Percentiles rank a stretch among this genome's conserved stretches.
phyloP scores from a whole-genome alignment of 1,139 yeast species.

The Sugiyamaella pinicola region DNA sequence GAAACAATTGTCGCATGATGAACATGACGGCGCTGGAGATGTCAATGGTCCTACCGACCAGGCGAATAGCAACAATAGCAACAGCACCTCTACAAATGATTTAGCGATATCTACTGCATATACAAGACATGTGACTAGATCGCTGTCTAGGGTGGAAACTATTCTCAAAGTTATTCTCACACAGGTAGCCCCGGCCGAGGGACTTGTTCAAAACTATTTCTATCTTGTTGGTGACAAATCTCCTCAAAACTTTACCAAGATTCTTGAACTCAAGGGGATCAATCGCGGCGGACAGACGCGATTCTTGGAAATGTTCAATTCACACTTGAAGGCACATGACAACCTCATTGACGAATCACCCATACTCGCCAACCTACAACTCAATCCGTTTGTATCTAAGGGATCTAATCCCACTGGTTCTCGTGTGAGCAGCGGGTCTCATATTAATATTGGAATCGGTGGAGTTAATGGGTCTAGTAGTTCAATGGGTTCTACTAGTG shows the following conservation, averaged over 20 bases:
- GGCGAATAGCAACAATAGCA: background rate
- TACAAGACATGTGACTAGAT: slow-evolving; percentile 52
- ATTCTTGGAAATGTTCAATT: slow-evolving; percentile 61
- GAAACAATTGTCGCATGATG: slow-evolving; percentile 3
- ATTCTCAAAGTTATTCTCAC: slow-evolving; percentile 67
- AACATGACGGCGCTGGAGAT: background rate
- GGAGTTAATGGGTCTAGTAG: slow-evolving; percentile 7
- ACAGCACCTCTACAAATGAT: slow-evolving; percentile 14
- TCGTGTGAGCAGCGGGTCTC: slow-evolving; percentile 14
- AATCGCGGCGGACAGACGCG: slow-evolving; percentile 49
- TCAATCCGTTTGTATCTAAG: slow-evolving; percentile 14
- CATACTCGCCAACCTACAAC: slow-evolving; percentile 42
- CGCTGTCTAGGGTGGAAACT: slow-evolving; percentile 58
- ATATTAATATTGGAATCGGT: slow-evolving; percentile 16
- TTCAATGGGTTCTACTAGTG: slow-evolving; percentile 12
- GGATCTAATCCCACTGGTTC: slow-evolving; percentile 1
- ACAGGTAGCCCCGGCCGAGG: slow-evolving; percentile 64
- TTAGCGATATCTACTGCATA: slow-evolving; percentile 46
- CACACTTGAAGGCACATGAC: slow-evolving; percentile 58
- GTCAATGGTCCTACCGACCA: background rate
- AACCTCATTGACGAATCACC: slow-evolving; percentile 50
- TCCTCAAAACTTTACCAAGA: slow-evolving; percentile 61
- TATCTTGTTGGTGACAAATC: slow-evolving; percentile 68
- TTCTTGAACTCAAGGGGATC: slow-evolving; percentile 65
- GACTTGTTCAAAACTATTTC: slow-evolving; percentile 67